phyloP scores from a whole-genome alignment of 441 rosid genomes.

The Populus trichocarpa region DNA sequence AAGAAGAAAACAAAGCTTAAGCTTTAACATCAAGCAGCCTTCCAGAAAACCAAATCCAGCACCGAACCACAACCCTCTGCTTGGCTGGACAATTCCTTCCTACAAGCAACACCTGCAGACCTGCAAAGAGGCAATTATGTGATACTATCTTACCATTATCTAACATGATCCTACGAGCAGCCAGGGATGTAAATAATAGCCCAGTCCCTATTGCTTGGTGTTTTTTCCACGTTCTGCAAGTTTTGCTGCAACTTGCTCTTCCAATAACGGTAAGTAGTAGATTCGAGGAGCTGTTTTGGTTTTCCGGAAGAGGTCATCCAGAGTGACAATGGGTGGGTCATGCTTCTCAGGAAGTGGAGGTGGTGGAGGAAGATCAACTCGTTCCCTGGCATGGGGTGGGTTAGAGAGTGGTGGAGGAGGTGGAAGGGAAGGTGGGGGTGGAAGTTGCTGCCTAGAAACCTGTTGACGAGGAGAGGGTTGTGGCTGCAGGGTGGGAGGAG shows the following conservation, averaged over 20 bases:
- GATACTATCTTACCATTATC: slow-evolving; percentile 34
- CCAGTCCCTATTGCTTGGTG: slow-evolving; percentile 45
- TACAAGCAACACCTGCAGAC: slow-evolving; percentile 41
- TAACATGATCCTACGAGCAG: slow-evolving; percentile 28
- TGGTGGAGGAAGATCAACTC: slow-evolving; percentile 57
- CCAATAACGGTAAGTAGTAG: slow-evolving; percentile 90
- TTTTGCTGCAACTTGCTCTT: slow-evolving; percentile 77
- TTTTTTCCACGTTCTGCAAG: slow-evolving; percentile 41
- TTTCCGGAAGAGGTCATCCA: slow-evolving; percentile 90
- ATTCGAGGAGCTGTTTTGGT: slow-evolving; percentile 91
- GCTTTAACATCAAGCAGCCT: slow-evolving; percentile 21
- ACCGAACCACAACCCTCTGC: slow-evolving; percentile 23
- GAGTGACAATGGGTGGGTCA: slow-evolving; percentile 82
- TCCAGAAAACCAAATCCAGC: slow-evolving; percentile 23
- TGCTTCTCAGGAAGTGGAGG: slow-evolving; percentile 58
- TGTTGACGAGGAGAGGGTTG: slow-evolving; percentile 53
- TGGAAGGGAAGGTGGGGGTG: slow-evolving; percentile 57
- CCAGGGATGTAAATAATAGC: slow-evolving; percentile 17
- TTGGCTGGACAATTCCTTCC: slow-evolving; percentile 28
- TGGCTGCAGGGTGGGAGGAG: slow-evolving; percentile 34
- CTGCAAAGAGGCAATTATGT: slow-evolving; percentile 42
- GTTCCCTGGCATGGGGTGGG: slow-evolving; percentile 48
- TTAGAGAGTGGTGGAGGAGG: slow-evolving; percentile 59
- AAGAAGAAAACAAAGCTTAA: slow-evolving; percentile 16
- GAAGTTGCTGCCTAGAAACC: slow-evolving; percentile 53